Base-by-base conservation (phyloP, 371 early-diverging fungal genomes). In the Mortierella sp. region DNA sequence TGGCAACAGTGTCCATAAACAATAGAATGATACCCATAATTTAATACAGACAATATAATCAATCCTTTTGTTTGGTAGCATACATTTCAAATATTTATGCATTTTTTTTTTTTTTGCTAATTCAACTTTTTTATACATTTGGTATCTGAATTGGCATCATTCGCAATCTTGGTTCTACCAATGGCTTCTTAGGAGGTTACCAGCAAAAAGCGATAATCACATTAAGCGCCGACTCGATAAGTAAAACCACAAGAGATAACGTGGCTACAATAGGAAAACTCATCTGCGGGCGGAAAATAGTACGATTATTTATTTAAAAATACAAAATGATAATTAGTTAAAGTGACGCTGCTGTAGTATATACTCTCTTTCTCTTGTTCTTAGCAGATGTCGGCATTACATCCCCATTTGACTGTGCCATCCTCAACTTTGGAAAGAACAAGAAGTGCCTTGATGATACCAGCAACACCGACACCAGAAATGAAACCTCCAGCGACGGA, bases 401-500 rank as follows among this genome's bases (percentile, higher is more conserved):
- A 77, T n/a, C 28, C 77, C 72, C 72, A 71, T 13, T 0, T 9
- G 54, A 72, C 78, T 2, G 61, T 54, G 4, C 55, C 66, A 22
- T 1, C 61, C 57, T 59, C 19, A 42, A 77, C 69, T 62, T 68
- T 69, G 22, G 66, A 66, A n/a, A 93, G 72, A 31, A 83, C 83
- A 68, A 90, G 82, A 43, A 90, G 75, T 32, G 92, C 91, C 62
- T 88, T 83, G 68, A 92, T 65, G 49, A 92, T 81, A 58, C 92
- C 93, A 53, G 88, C 87, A 57, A 93, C 88, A 76, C 94, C 94
- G 71, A 90, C 91, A 65, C 76, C 71, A 0, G 71, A 76, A 78
- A 93, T 89, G 68, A 92, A 72, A 64, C 94, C 94, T 70, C 86
- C 88, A 56, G 93, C 91, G 55, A 88, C 79, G n/a, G 89, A 84